Base-by-base conservation (phyloP, 2,329 filamentous ascomycete genomes). In the Venturia carpophila region DNA sequence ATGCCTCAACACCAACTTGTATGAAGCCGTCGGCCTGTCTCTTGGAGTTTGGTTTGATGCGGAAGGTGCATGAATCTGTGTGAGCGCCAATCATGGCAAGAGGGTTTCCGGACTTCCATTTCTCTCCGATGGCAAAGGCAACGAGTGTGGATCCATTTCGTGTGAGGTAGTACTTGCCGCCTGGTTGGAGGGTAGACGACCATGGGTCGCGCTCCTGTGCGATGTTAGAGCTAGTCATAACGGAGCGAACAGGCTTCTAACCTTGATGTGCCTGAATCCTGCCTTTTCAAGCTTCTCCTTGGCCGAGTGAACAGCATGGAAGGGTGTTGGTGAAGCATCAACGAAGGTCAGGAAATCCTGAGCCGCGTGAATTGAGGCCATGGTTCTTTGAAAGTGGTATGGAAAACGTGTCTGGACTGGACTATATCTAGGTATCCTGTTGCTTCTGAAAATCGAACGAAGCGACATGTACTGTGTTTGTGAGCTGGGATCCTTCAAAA, bases 281-380 rank as follows among this genome's bases (percentile, higher is more conserved):
- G 91, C 92, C 70, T 88, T 85, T 70, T 89, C 84, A 64, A 99
- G 84, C 65, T 89, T 87, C 68, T 86, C 78, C 71, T 88, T 88
- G 69, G 92, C 85, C 61, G 88, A 89, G 65, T 87, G 86, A 66
- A 97, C 92, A 67, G 92, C 93, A 80, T 99, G 94, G 79, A 96
- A 99, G 66, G 94, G 92, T 97, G 92, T 96, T 15, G 94, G 94
- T 66, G 92, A 97, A 68, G 88, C 90, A 78, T 97, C 96, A 75
- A 97, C 88, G 79, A 96, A 97, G 78, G 91, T 88, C 73, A 96
- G 79, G 76, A 97, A 96, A 80, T 95, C 91, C 77, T 89, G 80
- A 64, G 90, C 90, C 65, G 73, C 78, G 67, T 77, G 71, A 65
- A 79, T 72, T 1, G 43, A 52, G 24, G 60, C 60, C 65, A 65